Evolutionary conservation across 1,139 yeast species (phyloP).

Genomic region (Entelexis sorbosivorans): DNA sequence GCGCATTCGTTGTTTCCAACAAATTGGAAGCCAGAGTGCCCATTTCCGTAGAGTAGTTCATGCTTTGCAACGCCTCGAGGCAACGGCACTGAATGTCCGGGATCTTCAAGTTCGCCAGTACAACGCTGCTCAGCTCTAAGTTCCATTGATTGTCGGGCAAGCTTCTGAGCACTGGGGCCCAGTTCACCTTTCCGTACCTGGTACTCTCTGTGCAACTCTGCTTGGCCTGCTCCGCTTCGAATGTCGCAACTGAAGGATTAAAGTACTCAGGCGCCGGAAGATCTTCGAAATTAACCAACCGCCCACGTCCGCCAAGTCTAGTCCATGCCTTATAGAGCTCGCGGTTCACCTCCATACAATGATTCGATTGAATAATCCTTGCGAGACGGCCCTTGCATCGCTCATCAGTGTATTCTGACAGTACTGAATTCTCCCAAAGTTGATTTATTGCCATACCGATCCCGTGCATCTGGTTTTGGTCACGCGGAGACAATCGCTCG

Average conservation of each 20-base stretch:
- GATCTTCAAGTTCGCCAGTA: not conserved
- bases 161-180: slow-evolving; percentile 12
- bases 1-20: slow-evolving; percentile 8
- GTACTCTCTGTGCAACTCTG: not conserved
- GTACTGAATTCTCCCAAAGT: not conserved
- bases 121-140: slow-evolving; percentile 6
- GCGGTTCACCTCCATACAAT: slow-evolving; percentile 19
- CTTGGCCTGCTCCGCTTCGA: slow-evolving; percentile 17
- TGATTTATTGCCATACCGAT: slow-evolving; percentile 18
- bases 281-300: slow-evolving; percentile 7
- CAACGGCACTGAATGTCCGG: slow-evolving; percentile 15
- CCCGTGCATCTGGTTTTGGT: slow-evolving; percentile 24
- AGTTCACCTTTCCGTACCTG: not conserved
- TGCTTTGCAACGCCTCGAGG: slow-evolving; percentile 2
- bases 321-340: slow-evolving; percentile 11
- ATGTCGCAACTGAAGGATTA: slow-evolving; percentile 20
- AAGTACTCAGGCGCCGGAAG: slow-evolving; percentile 9
- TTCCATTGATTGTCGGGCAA: slow-evolving; percentile 12
- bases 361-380: slow-evolving; percentile 8
- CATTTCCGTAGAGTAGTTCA: not conserved
- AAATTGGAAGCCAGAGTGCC: slow-evolving; percentile 1
- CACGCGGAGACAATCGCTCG: not conserved
- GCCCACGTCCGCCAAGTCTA: not conserved
- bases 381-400: not conserved
- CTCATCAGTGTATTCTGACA: too few relatives aligned